Conservation (phyloP, 2,329 filamentous ascomycete species). For the Mariannaea elegans region DNA sequence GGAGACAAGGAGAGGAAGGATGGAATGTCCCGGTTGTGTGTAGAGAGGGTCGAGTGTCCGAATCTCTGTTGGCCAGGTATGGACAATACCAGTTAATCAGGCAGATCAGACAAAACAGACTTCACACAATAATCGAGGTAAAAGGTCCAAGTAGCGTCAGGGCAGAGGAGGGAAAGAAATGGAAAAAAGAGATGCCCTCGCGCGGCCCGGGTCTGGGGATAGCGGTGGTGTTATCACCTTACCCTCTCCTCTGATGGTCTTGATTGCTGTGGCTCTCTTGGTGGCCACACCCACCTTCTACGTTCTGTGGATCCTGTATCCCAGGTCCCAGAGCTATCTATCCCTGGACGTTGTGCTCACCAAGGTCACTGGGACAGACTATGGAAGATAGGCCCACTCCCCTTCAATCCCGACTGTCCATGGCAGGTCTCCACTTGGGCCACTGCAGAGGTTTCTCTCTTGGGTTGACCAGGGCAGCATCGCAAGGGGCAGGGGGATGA, state of each 20-base stretch:
- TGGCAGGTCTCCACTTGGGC: slow-evolving; percentile 3
- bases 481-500: neutral
- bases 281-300: slow-evolving; percentile 39
- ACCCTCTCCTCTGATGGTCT: slow-evolving; percentile 28
- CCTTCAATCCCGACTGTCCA: neutral
- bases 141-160: slow-evolving; percentile 22
- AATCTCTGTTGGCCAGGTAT: neutral
- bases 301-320: slow-evolving; percentile 12
- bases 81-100: neutral
- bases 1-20: slow-evolving; percentile 4
- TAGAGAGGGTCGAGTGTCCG: slow-evolving; percentile 5
- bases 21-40: slow-evolving; percentile 16
- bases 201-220: slow-evolving; percentile 39
- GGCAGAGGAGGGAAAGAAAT: slow-evolving; percentile 27
- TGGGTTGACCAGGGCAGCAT: slow-evolving; percentile 8
- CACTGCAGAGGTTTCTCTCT: slow-evolving; percentile 19
- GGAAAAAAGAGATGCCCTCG: slow-evolving; percentile 27
- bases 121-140: neutral
- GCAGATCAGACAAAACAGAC: slow-evolving; percentile 4
- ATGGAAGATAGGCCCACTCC: slow-evolving; percentile 21
- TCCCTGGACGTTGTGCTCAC: slow-evolving; percentile 13
- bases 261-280: slow-evolving; percentile 30
- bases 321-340: slow-evolving; percentile 16
- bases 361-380: slow-evolving; percentile 6
- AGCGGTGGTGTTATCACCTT: slow-evolving; percentile 43